Base-by-base conservation (phyloP, 2,329 filamentous ascomycete genomes). In the Chaetoscypha palmicola region DNA sequence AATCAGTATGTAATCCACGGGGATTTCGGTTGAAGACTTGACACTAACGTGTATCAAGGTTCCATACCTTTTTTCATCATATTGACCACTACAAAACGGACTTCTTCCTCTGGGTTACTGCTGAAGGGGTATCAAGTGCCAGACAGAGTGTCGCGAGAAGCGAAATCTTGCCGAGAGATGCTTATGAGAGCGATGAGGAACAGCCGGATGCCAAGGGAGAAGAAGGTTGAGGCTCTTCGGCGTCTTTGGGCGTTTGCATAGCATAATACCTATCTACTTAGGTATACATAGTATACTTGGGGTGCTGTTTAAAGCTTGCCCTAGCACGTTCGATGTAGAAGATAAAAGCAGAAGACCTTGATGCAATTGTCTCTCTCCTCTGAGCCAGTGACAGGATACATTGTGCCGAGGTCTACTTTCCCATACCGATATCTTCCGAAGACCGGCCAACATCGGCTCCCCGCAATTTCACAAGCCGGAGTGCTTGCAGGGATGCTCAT, bases 1-100 rank as follows among this genome's bases (percentile, higher is more conserved):
- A 89, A 91, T 61, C 78, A 86, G 86, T 91, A 72, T 77, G 86
- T 3, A 12, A n/a, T n/a, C n/a, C n/a, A n/a, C n/a, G n/a, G n/a
- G n/a, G n/a, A n/a, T n/a, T n/a, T n/a, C n/a, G n/a, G n/a, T n/a
- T n/a, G n/a, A n/a, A n/a, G n/a, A n/a, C n/a, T n/a, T n/a, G n/a
- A n/a, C n/a, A n/a, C n/a, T n/a, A n/a, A n/a, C n/a, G n/a, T n/a
- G n/a, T n/a, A n/a, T n/a, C n/a, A 54, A 86, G 82, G 12, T 89
- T 89, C 65, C 80, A 85, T 56, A 73, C 77, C 31, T 89, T 88
- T 65, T 88, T 87, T 68, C 80, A 86, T 60, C 84, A 89, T 64
- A 76, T 89, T 47, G 84, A 90, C 61, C 80, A 82, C 60, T 87
- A 83, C 66, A 75, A 76, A 52, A 77, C 76, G 9, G 77, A 81